A percentile compares a stretch with the other conserved stretches of the same genome.
These are phyloP conservation scores for Lanzia echinophila DNA, from an alignment of 2,329 filamentous ascomycete species.

Conservation along the genomic window DNA sequence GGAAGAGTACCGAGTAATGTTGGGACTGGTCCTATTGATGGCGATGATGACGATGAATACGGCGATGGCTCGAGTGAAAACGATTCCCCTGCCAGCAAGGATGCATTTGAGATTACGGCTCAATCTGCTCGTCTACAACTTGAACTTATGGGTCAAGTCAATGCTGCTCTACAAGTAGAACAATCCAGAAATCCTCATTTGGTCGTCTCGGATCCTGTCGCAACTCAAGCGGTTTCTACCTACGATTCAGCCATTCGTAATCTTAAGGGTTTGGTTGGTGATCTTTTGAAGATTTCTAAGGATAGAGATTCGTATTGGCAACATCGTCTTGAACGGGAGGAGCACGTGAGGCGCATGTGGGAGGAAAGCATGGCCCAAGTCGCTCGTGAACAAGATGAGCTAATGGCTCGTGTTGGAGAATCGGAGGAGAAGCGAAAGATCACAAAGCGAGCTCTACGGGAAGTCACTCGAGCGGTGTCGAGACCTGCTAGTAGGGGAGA, in stretches of 20 bases:
- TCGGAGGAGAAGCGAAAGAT: conserved; percentile 84
- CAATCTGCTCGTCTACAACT: conserved; percentile 91
- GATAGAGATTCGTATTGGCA: conserved; percentile 98
- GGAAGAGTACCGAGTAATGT: conserved; percentile 23
- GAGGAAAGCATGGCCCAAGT: conserved; percentile 98
- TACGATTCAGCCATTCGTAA: conserved; percentile 89
- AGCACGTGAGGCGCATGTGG: conserved; percentile 91
- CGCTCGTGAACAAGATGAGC: conserved; percentile 86
- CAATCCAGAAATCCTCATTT: conserved; percentile 61
- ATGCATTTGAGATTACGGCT: conserved; percentile 94
- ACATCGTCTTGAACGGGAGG: conserved; percentile 84
- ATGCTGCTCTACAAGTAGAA: conserved; percentile 71
- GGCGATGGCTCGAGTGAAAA: conserved; percentile 74
- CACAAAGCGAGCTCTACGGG: conserved; percentile 82
- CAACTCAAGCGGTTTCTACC: conserved; percentile 70
- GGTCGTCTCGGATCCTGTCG: conserved; percentile 67
- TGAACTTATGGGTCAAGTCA: conserved; percentile 81
- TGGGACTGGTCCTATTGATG: conserved; percentile 34
- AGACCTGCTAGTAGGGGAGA: conserved; percentile 32
- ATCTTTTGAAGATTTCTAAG: conserved; percentile 83
- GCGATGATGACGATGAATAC: conserved; percentile 67
- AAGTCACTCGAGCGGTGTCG: conserved; percentile 64
- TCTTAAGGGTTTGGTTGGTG: conserved; percentile 74
- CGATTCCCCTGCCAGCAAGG: conserved; percentile 72
- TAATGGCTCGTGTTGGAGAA: conserved; percentile 82